phyloP scores from a whole-genome alignment of 2,329 filamentous ascomycete species.

The Sclerotinia trifoliorum region DNA sequence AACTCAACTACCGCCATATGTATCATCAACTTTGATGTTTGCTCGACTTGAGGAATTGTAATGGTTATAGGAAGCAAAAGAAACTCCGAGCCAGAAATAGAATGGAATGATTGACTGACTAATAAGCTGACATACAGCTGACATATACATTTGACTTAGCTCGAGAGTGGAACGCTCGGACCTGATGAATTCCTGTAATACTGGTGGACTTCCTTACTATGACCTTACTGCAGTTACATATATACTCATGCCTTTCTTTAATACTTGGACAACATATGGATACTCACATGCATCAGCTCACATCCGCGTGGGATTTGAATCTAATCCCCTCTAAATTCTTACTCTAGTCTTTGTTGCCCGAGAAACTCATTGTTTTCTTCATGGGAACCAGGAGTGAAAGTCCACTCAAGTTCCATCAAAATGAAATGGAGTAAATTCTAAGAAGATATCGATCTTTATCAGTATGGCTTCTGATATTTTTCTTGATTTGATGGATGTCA shows the following conservation, averaged over 20 bases:
- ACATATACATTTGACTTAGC: not conserved
- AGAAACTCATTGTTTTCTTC: not conserved
- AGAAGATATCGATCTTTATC: not conserved
- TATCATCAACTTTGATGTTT: conserved; percentile 9
- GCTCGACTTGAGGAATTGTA: not conserved
- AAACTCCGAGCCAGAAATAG: not conserved
- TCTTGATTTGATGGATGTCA: not conserved
- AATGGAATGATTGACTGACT: not conserved
- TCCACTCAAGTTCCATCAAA: not conserved
- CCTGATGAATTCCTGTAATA: not conserved
- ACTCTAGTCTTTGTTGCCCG: not conserved
- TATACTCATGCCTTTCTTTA: not conserved
- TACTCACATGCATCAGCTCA: no score
- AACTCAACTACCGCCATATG: not conserved
- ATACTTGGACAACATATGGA: not conserved
- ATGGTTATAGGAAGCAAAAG: not conserved
- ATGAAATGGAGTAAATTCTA: not conserved
- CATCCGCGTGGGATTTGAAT: not conserved
- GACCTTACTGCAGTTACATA: no score
- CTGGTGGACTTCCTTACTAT: no score
- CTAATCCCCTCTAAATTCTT: no score
- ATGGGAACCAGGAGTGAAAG: not conserved
- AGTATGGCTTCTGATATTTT: not conserved
- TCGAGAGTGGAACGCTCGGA: not conserved
- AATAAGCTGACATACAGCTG: conserved; percentile 1